Percentiles rank a stretch among this genome's conserved stretches.
Evolutionary conservation across 1,284 basidiomycete genomes (phyloP).

Genomic region (Schizophyllum amplum): DNA sequence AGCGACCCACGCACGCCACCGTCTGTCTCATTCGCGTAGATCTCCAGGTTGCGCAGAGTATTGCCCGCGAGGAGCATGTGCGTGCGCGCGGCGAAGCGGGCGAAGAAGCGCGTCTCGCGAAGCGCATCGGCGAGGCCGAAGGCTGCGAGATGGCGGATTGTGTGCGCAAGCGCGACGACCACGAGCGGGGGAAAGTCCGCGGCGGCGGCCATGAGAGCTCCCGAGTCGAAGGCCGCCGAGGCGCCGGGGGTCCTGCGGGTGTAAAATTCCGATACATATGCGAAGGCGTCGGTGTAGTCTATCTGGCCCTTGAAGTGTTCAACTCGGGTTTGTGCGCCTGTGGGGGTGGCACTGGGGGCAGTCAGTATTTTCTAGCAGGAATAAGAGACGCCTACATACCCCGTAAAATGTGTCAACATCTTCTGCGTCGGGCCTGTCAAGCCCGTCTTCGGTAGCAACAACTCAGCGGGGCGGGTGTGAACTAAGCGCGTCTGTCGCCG

Average conservation of each 20-base stretch:
- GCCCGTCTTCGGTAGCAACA: conserved; percentile 57
- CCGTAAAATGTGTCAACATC: conserved; percentile 64
- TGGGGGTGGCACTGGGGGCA: conserved; percentile 29
- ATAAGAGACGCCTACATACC: conserved; percentile 28
- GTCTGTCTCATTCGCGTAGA: conserved; percentile 88
- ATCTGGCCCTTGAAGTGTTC: conserved; percentile 58
- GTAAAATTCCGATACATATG: conserved; percentile 69
- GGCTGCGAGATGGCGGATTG: conserved; percentile 67
- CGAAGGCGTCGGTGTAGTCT: conserved; percentile 68
- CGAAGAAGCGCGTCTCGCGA: conserved; percentile 69
- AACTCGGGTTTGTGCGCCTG: conserved; percentile 35
- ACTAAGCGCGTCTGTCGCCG: conserved; percentile 64
- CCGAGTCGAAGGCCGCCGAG: conserved; percentile 21
- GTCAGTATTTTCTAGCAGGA: conserved; percentile 9
- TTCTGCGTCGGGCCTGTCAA: conserved; percentile 74
- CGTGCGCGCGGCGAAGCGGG: conserved; percentile 67
- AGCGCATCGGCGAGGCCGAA: conserved; percentile 77
- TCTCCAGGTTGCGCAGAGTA: conserved; percentile 85
- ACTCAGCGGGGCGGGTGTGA: conserved; percentile 78
- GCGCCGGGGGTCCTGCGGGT: conserved; percentile 19
- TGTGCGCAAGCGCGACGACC: conserved; percentile 70
- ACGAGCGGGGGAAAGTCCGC: conserved; percentile 69
- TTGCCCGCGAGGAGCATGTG: conserved; percentile 90
- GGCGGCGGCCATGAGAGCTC: conserved; percentile 53
- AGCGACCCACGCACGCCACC: conserved; percentile 70